Evolutionary conservation across 2,329 filamentous ascomycete genomes (phyloP).

Genomic region (Trichoderma brevicompactum): DNA sequence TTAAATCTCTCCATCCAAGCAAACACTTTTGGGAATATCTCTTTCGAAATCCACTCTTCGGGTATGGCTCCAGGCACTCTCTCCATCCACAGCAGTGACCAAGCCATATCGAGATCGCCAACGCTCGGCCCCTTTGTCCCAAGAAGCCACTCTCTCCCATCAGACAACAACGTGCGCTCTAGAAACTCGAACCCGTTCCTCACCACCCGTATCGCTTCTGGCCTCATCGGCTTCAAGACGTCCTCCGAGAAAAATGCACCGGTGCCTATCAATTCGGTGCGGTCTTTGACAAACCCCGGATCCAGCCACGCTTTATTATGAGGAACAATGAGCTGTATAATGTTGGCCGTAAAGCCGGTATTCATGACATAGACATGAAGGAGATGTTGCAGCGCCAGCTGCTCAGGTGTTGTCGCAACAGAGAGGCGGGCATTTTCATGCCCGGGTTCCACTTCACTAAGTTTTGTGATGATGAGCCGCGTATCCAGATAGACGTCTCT

Average conservation of each 20-base stretch:
- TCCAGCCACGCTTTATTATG: constrained; percentile 56
- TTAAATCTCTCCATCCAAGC: constrained; percentile 67
- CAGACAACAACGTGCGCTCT: constrained; percentile 64
- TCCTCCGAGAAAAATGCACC: constrained; percentile 33
- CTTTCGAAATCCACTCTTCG: constrained; percentile 52
- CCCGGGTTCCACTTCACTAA: constrained; percentile 59
- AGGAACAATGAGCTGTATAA: constrained; percentile 58
- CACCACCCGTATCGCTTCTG: constrained; percentile 61
- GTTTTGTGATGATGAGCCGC: constrained; percentile 66
- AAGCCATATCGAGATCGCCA: constrained; percentile 70
- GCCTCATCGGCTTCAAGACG: constrained; percentile 41
- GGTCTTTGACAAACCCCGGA: constrained; percentile 62
- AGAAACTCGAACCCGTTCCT: constrained; percentile 58
- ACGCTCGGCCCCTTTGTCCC: constrained; percentile 56
- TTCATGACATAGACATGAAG: constrained; percentile 61
- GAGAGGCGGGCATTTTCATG: constrained; percentile 42
- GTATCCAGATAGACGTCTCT: constrained; percentile 71
- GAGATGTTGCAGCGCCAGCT: constrained; percentile 56
- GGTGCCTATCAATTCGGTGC: constrained; percentile 44
- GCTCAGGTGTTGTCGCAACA: constrained; percentile 42
- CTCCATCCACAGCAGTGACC: constrained; percentile 68
- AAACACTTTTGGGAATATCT: constrained; percentile 62
- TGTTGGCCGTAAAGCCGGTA: constrained; percentile 57
- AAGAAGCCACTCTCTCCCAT: constrained; percentile 67
- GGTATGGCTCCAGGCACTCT: constrained; percentile 60